A percentile compares a stretch with the other conserved stretches of the same genome.
phyloP scores from a whole-genome alignment of 75 land plant species.

The Cupressus sempervirens region DNA sequence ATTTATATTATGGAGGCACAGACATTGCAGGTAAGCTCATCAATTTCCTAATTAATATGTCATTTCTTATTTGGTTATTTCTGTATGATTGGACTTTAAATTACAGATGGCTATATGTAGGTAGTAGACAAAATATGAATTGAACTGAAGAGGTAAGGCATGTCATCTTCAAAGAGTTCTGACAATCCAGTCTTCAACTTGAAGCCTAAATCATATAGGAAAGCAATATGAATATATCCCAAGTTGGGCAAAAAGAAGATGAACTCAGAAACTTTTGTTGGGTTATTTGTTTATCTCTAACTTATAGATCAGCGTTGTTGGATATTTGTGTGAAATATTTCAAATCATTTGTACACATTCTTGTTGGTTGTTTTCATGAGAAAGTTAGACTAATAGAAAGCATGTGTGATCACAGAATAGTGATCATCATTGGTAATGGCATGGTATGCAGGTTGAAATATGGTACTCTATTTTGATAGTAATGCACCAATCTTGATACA shows the following conservation, averaged over 20 bases:
- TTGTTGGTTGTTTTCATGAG: not conserved
- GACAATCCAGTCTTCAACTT: not conserved
- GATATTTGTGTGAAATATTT: not conserved
- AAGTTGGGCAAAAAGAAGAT: not conserved
- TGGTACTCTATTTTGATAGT: not conserved
- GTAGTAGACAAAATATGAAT: not conserved
- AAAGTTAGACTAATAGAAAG: not conserved
- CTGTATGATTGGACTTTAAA: not conserved
- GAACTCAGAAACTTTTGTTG: not conserved
- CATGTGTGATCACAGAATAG: not conserved
- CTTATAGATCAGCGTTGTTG: not conserved
- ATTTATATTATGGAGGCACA: constrained; percentile 92
- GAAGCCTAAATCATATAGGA: not conserved
- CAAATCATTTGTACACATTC: not conserved
- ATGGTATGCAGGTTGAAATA: not conserved
- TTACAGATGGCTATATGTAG: not conserved
- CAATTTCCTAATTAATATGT: not conserved
- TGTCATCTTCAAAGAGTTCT: not conserved
- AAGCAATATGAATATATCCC: not conserved
- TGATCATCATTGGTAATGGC: not conserved
- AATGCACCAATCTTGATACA: not conserved
- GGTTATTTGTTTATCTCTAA: not conserved
- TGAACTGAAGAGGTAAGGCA: not conserved
- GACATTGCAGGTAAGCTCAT: constrained; percentile 66
- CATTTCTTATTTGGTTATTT: not conserved